A percentile compares a stretch with the other conserved stretches of the same genome.
phyloP scores from a whole-genome alignment of 192 early-diverging fungal species.

The Entomortierella lignicola region DNA sequence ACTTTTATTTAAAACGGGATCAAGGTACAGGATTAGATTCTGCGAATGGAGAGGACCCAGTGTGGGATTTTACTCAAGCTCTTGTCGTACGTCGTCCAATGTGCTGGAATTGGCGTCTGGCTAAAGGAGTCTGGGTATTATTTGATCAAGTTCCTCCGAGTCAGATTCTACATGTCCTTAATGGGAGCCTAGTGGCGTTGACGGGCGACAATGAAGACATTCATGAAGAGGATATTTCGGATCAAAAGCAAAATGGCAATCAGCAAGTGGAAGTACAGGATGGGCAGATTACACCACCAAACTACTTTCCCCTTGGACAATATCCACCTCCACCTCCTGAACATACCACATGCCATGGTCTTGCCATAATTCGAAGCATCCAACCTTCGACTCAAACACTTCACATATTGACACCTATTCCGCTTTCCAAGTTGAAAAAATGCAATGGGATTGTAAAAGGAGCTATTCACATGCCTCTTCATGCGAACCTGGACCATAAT shows the following conservation, averaged over 20 bases:
- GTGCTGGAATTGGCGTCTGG: conserved; percentile 69
- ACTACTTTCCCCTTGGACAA: conserved; percentile 55
- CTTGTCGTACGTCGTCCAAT: conserved; percentile 68
- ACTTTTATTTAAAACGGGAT: conserved; percentile 67
- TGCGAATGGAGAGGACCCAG: conserved; percentile 3
- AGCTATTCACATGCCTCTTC: conserved; percentile 62
- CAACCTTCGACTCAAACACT: conserved; percentile 64
- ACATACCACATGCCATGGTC: conserved; percentile 68
- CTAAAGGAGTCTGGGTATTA: conserved; percentile 72
- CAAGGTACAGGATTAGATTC: not conserved
- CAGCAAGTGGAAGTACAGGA: not conserved
- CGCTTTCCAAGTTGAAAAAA: conserved; percentile 40
- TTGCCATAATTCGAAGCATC: conserved; percentile 76
- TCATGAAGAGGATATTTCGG: not conserved
- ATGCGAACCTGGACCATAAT: conserved; percentile 57
- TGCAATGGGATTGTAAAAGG: conserved; percentile 65
- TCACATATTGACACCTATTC: conserved; percentile 68
- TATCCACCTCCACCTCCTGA: conserved; percentile 59
- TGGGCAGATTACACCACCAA: conserved; percentile 31
- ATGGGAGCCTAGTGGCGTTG: conserved; percentile 86
- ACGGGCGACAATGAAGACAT: conserved; percentile 61
- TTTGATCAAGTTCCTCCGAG: conserved; percentile 81
- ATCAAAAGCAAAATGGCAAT: not conserved
- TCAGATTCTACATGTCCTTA: conserved; percentile 85
- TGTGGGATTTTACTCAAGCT: conserved; percentile 68